These are phyloP conservation scores for Saturnispora kantuleensis DNA, from an alignment of 805 yeast species.

Conservation along the genomic window DNA sequence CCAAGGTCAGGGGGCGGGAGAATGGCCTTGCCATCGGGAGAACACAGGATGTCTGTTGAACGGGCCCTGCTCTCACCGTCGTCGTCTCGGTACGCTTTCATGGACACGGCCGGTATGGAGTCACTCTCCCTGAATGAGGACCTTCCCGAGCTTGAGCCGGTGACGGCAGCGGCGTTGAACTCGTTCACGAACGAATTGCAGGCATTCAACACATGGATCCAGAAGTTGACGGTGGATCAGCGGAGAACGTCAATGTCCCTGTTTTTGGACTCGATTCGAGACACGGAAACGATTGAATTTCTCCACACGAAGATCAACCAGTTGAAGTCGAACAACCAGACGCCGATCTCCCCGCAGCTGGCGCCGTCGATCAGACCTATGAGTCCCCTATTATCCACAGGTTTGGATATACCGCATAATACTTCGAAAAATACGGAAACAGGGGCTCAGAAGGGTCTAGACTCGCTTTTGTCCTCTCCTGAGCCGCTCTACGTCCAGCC, in stretches of 20 bases:
- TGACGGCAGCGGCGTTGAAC: constrained; percentile 21
- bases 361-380: constrained; percentile 25
- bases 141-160: constrained; percentile 26
- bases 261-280: constrained; percentile 35
- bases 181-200: constrained; percentile 36
- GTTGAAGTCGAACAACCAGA: not conserved
- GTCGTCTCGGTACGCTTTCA: constrained; percentile 29
- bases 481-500: constrained; percentile 5
- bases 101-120: not conserved
- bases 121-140: constrained; percentile 19
- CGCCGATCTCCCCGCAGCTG: constrained; percentile 20
- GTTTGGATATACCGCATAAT: not conserved
- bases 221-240: constrained; percentile 36
- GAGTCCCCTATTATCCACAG: constrained; percentile 10
- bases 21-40: too few species aligned
- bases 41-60: constrained; percentile 10
- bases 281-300: constrained; percentile 28
- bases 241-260: constrained; percentile 38
- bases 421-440: constrained; percentile 32
- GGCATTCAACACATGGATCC: constrained; percentile 38
- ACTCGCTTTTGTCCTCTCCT: constrained; percentile 1
- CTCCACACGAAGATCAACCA: constrained; percentile 1
- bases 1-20: too few species aligned
- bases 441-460: constrained; percentile 16
- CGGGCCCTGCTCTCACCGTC: constrained; percentile 35